A percentile compares a stretch with the other conserved stretches of the same genome.
Conservation (phyloP, 768 basidiomycete species). For the Leucogyrophana mollusca region DNA sequence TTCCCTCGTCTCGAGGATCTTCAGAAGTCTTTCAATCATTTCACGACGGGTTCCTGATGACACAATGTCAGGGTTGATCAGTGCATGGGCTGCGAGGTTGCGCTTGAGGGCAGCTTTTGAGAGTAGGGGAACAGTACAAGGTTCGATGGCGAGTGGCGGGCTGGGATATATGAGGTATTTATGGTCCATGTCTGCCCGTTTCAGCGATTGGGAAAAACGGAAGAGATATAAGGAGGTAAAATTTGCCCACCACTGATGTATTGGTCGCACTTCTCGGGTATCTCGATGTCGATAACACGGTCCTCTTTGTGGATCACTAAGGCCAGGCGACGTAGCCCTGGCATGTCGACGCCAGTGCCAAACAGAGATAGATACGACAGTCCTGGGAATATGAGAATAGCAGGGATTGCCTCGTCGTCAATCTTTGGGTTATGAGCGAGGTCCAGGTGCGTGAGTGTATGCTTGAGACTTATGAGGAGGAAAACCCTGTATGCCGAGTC, state of each 20-base stretch:
- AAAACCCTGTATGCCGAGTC: slow-evolving; percentile 58
- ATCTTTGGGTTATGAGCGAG: slow-evolving; percentile 52
- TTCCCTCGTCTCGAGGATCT: slow-evolving; percentile 44
- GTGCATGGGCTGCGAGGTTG: slow-evolving; percentile 58
- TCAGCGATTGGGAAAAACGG: neutral
- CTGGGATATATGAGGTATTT: slow-evolving; percentile 46
- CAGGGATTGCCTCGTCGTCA: slow-evolving; percentile 55
- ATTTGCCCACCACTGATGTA: slow-evolving; percentile 58
- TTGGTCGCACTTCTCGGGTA: slow-evolving; percentile 49
- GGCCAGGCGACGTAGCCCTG: slow-evolving; percentile 54
- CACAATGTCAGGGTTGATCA: slow-evolving; percentile 42
- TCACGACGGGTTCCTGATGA: slow-evolving; percentile 46
- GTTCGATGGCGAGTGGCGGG: slow-evolving; percentile 50
- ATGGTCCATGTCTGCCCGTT: slow-evolving; percentile 39
- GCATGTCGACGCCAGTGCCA: slow-evolving; percentile 56
- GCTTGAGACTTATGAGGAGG: slow-evolving; percentile 54
- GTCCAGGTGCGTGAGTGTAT: slow-evolving; percentile 50
- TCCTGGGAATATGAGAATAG: slow-evolving; percentile 46
- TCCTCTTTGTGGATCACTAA: slow-evolving; percentile 32
- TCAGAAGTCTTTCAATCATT: slow-evolving; percentile 45
- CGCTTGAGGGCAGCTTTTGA: slow-evolving; percentile 48
- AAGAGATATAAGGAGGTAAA: too few relatives aligned
- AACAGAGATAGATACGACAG: slow-evolving; percentile 51
- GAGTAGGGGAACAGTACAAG: slow-evolving; percentile 38
- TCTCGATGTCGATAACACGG: slow-evolving; percentile 48